Percentiles rank a stretch among this genome's conserved stretches.
Conservation (phyloP, 495 filamentous ascomycete genomes). For the Penicillium riverlandense region DNA sequence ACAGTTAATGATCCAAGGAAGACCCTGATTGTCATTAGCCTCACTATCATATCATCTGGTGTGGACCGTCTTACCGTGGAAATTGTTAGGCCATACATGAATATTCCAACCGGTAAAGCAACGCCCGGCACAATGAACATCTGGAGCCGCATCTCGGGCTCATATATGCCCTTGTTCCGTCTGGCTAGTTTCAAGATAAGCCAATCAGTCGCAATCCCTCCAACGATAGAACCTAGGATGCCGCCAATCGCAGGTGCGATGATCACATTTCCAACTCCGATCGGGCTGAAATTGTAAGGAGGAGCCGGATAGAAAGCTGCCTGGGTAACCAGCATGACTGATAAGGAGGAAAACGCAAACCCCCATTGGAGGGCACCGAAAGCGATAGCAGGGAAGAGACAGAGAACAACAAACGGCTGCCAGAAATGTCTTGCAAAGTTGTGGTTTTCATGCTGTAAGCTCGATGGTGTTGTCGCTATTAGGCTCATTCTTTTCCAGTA, state of each 20-base stretch:
- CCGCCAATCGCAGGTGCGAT: constrained; percentile 25
- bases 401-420: constrained; percentile 13
- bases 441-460: too few species aligned
- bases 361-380: constrained; percentile 26
- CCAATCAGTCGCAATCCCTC: constrained; percentile 26
- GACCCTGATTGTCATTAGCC: too few species aligned
- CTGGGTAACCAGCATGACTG: constrained; percentile 16
- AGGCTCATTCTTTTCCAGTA: too few species aligned
- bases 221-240: constrained; percentile 20
- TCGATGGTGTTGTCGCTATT: too few species aligned
- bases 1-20: too few species aligned
- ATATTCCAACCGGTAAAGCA: constrained; percentile 5
- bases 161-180: constrained; percentile 27
- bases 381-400: constrained; percentile 23
- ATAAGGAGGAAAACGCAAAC: constrained; percentile 15
- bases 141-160: constrained; percentile 30
- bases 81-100: constrained; percentile 12
- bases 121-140: constrained; percentile 8
- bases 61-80: too few species aligned
- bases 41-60: too few species aligned
- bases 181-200: constrained; percentile 19
- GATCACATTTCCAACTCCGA: constrained; percentile 25
- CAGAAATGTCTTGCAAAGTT: too few species aligned
- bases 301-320: constrained; percentile 17
- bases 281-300: constrained; percentile 29